These are phyloP conservation scores for Alternaria sp. DNA, from an alignment of 2,329 filamentous ascomycete species.

Conservation along the genomic window DNA sequence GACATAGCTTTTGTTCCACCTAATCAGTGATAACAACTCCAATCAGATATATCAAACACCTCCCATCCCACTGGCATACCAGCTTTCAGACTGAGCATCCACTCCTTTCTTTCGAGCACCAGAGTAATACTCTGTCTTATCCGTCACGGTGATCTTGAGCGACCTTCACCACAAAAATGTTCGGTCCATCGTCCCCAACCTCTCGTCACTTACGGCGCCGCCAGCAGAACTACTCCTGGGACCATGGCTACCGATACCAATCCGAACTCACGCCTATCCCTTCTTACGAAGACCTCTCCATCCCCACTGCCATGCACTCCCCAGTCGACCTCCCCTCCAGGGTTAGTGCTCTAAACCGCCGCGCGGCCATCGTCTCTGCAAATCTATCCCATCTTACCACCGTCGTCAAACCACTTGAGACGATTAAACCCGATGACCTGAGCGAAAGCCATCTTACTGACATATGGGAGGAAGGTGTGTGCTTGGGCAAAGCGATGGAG, in stretches of 20 bases:
- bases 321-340: slow-evolving; percentile 8
- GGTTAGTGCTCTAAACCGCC: slow-evolving; percentile 9
- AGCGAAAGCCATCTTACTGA: slow-evolving; percentile 5
- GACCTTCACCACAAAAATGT: not conserved
- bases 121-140: not conserved
- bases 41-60: not conserved
- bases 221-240: slow-evolving; percentile 12
- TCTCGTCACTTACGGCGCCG: not conserved
- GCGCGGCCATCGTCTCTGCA: slow-evolving; percentile 11
- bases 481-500: slow-evolving; percentile 3
- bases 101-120: not conserved
- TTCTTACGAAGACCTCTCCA: slow-evolving; percentile 5
- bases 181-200: not conserved
- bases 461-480: slow-evolving; percentile 6
- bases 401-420: slow-evolving; percentile 12
- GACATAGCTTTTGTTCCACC: not conserved
- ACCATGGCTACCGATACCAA: slow-evolving; percentile 7
- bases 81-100: not conserved
- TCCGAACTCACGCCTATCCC: not conserved
- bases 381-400: slow-evolving; percentile 8
- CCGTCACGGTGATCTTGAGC: too few species aligned
- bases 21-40: not conserved
- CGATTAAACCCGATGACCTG: not conserved
- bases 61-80: not conserved
- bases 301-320: not conserved